phyloP scores from a whole-genome alignment of 305 asterid genomes.

The Fraxinus baroniana region DNA sequence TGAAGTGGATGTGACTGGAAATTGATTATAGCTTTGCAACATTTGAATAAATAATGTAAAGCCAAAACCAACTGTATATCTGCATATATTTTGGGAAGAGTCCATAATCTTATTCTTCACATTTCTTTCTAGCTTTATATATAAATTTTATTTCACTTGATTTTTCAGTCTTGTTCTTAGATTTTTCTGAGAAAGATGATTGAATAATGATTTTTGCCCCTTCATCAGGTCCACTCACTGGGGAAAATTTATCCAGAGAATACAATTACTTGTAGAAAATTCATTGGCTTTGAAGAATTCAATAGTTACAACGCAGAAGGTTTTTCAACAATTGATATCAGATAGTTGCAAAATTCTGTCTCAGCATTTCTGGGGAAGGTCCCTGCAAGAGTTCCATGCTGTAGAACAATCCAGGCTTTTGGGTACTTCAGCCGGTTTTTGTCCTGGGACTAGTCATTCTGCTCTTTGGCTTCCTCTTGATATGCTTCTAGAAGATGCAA shows the following conservation, averaged over 20 bases:
- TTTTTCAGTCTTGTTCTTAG: background rate
- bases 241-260: constrained; percentile 57
- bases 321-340: constrained; percentile 51
- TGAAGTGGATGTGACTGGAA: background rate
- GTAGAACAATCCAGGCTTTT: constrained; percentile 50
- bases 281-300: constrained; percentile 67
- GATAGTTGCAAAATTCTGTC: constrained; percentile 34
- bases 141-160: background rate
- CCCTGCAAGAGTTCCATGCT: constrained; percentile 42
- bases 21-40: constrained; percentile 9
- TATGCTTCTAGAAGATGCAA: constrained; percentile 87
- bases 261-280: constrained; percentile 61
- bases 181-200: constrained; percentile 10
- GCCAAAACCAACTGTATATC: background rate
- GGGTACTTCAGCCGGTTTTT: constrained; percentile 56
- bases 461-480: constrained; percentile 96
- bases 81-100: background rate
- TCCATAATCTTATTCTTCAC: background rate
- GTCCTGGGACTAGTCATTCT: constrained; percentile 66
- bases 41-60: background rate
- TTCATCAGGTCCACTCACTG: constrained; percentile 63
- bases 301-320: constrained; percentile 38
- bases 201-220: constrained; percentile 10
- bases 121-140: background rate
- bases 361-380: constrained; percentile 39